phyloP scores from a whole-genome alignment of 176 grass and related monocot genomes.

The Raddia distichophylla region DNA sequence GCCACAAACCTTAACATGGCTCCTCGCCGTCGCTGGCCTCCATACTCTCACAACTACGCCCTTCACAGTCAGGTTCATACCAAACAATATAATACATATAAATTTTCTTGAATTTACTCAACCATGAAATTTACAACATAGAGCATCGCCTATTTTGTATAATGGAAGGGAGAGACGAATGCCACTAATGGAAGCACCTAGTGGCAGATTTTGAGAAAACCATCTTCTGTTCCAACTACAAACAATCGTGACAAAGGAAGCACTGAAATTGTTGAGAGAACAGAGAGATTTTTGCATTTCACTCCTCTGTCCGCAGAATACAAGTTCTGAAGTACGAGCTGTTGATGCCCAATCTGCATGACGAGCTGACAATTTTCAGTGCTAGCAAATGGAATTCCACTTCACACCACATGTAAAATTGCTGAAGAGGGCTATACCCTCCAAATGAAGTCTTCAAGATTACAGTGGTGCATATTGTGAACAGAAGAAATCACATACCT shows the following conservation, averaged over 20 bases:
- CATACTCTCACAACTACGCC: too few relatives aligned
- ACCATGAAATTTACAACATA: conserved; percentile 24
- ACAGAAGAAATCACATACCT: conserved; percentile 51
- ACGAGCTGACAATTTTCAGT: conserved; percentile 17
- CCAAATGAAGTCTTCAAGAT: conserved; percentile 23
- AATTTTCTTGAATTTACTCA: neutral
- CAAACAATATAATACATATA: too few relatives aligned
- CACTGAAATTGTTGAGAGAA: conserved; percentile 75
- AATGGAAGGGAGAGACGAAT: conserved; percentile 12
- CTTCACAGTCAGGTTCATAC: too few relatives aligned
- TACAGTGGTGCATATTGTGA: neutral
- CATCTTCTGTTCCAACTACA: conserved; percentile 91
- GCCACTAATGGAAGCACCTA: conserved; percentile 51
- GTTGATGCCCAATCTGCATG: conserved; percentile 52
- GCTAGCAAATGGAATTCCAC: neutral
- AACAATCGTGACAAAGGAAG: conserved; percentile 94
- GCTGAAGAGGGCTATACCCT: neutral
- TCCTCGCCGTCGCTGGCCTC: too few relatives aligned
- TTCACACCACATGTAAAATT: conserved; percentile 14
- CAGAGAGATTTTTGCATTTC: conserved; percentile 80
- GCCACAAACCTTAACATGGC: too few relatives aligned
- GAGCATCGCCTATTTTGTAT: conserved; percentile 1
- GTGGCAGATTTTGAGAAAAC: conserved; percentile 88
- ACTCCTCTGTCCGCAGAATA: conserved; percentile 66
- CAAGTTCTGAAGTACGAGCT: conserved; percentile 74